phyloP scores from a whole-genome alignment of 257 asterid species.

The Capsicum rhomboideum region DNA sequence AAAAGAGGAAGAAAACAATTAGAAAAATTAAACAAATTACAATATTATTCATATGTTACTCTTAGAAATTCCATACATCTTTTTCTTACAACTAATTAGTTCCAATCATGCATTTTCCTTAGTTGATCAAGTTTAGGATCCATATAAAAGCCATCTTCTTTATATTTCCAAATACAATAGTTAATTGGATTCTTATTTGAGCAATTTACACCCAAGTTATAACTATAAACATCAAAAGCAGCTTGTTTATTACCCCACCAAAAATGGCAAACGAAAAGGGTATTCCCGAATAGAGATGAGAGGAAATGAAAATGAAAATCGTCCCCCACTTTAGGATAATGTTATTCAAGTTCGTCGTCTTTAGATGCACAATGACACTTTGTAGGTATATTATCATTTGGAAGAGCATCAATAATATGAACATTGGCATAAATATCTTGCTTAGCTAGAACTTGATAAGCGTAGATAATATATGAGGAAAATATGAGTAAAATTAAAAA shows the following conservation, averaged over 20 bases:
- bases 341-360: background rate
- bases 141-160: background rate
- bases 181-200: background rate
- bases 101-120: background rate
- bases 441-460: background rate
- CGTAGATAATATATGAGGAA: background rate
- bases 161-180: background rate
- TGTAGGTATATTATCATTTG: background rate
- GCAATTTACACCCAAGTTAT: too few relatives aligned
- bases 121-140: background rate
- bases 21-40: background rate
- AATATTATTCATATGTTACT: background rate
- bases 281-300: background rate
- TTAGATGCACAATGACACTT: background rate
- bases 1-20: background rate
- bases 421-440: background rate
- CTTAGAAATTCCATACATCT: background rate
- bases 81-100: background rate
- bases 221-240: too few relatives aligned
- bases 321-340: background rate
- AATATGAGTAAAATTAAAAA: background rate
- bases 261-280: background rate
- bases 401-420: background rate
- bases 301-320: background rate
- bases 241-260: background rate